Percentiles rank a stretch among this genome's conserved stretches.
Conservation (phyloP, 2,329 filamentous ascomycete species). For the Monosporascus sp. region DNA sequence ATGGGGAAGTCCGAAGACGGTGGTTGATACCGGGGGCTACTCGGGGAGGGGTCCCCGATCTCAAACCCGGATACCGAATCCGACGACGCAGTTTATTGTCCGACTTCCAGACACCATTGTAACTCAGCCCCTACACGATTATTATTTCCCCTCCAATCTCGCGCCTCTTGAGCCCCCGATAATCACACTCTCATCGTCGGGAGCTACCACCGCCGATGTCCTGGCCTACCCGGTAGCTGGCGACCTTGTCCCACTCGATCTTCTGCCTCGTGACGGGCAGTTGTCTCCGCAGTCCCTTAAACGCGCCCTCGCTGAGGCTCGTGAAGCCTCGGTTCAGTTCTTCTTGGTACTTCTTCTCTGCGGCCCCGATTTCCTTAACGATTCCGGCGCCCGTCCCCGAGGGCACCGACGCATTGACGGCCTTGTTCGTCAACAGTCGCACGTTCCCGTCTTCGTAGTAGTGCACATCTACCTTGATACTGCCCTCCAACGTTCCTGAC, state of each 20-base stretch:
- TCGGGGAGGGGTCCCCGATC: neutral
- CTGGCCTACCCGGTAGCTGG: conserved; percentile 80
- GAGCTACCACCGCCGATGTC: conserved; percentile 68
- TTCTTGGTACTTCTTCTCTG: conserved; percentile 92
- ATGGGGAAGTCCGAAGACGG: neutral
- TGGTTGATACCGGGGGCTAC: neutral
- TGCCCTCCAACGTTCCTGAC: conserved; percentile 65
- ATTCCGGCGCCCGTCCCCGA: conserved; percentile 63
- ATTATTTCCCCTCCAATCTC: neutral
- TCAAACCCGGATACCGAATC: neutral
- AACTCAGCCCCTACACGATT: neutral
- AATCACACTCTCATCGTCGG: conserved; percentile 33
- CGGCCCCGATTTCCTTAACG: conserved; percentile 68
- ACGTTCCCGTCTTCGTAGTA: conserved; percentile 99
- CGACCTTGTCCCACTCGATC: conserved; percentile 99
- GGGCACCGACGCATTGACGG: conserved; percentile 56
- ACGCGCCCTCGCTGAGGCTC: conserved; percentile 84
- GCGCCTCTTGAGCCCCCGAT: too few relatives aligned
- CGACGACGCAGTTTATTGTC: neutral
- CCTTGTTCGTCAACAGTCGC: conserved; percentile 82
- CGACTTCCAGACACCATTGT: neutral
- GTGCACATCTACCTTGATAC: conserved; percentile 90
- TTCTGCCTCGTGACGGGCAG: conserved; percentile 95
- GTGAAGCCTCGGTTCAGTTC: conserved; percentile 89
- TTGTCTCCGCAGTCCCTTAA: conserved; percentile 88